phyloP scores from a whole-genome alignment of 1,284 basidiomycete genomes.

The Ceratobasidium sp. region DNA sequence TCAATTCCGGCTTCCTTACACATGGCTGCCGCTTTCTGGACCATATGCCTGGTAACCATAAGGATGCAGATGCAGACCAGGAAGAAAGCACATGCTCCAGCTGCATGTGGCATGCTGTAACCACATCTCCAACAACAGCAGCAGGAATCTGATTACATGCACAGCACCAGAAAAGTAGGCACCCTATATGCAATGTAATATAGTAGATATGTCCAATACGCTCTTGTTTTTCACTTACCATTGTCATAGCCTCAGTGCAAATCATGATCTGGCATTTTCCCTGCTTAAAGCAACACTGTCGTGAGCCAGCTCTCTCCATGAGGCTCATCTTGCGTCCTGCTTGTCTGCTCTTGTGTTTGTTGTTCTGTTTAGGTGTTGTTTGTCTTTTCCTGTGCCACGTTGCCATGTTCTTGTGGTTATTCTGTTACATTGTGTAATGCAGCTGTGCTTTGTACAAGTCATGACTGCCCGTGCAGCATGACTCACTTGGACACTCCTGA shows the following conservation, averaged over 20 bases:
- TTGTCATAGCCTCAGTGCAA: constrained; percentile 1
- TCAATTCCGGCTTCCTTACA: background rate
- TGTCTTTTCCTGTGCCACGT: too few species aligned
- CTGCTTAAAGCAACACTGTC: background rate
- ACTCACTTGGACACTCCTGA: too few species aligned
- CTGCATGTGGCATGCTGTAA: background rate
- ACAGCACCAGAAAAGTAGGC: background rate
- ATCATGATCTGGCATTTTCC: background rate
- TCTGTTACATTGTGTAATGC: too few species aligned
- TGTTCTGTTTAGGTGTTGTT: too few species aligned
- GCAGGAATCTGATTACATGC: constrained; percentile 1
- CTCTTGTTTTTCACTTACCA: constrained; percentile 11
- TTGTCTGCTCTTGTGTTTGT: too few species aligned
- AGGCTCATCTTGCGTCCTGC: too few species aligned
- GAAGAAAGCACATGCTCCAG: background rate
- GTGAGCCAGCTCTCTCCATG: too few species aligned
- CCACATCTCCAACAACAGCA: background rate
- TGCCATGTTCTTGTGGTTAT: too few species aligned
- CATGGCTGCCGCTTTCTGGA: background rate
- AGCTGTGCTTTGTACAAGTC: too few species aligned
- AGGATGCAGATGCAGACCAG: background rate
- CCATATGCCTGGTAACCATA: background rate
- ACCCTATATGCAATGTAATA: constrained; percentile 1
- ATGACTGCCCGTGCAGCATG: too few species aligned
- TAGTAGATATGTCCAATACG: background rate